Percentiles rank a stretch among this genome's conserved stretches.
These are phyloP conservation scores for Myriosclerotinia curreyana DNA, from an alignment of 2,329 filamentous ascomycete species.

Conservation along the genomic window DNA sequence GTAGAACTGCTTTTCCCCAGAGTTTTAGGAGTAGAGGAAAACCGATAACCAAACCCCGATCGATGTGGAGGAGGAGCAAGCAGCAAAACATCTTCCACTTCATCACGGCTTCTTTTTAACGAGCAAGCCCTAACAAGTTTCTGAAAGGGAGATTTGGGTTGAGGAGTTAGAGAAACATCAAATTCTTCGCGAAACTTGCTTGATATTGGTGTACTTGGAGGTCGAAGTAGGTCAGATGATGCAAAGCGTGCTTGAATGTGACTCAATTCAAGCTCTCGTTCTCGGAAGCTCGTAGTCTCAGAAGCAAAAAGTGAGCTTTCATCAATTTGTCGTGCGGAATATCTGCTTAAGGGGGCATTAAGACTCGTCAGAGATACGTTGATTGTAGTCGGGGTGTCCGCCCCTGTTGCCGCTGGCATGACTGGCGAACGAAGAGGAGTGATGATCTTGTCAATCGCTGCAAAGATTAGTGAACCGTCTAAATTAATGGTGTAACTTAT, in stretches of 20 bases:
- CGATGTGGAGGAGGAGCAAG: conserved; percentile 11
- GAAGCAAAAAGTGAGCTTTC: conserved; percentile 34
- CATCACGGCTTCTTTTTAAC: conserved; percentile 7
- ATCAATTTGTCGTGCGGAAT: conserved; percentile 26
- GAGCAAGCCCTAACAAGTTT: conserved; percentile 21
- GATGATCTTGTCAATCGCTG: background rate
- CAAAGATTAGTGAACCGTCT: background rate
- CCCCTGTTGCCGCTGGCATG: background rate
- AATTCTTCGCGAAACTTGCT: conserved; percentile 39
- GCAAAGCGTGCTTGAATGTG: conserved; percentile 33
- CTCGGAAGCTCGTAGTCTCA: conserved; percentile 35
- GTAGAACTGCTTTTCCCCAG: background rate
- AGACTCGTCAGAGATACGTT: conserved; percentile 27
- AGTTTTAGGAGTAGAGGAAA: conserved; percentile 7
- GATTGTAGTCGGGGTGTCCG: conserved; percentile 19
- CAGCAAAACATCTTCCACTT: conserved; percentile 4
- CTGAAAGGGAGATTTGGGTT: conserved; percentile 19
- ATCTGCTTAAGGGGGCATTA: conserved; percentile 24
- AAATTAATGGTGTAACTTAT: background rate
- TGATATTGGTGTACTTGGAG: conserved; percentile 32
- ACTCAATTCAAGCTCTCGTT: conserved; percentile 33
- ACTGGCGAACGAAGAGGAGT: conserved; percentile 10
- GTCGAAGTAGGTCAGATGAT: conserved; percentile 25
- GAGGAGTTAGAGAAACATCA: conserved; percentile 21
- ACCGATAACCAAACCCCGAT: conserved; percentile 27